Evolutionary conservation across 148 eudicot genomes (phyloP).

Genomic region (Fagopyrum tataricum): DNA sequence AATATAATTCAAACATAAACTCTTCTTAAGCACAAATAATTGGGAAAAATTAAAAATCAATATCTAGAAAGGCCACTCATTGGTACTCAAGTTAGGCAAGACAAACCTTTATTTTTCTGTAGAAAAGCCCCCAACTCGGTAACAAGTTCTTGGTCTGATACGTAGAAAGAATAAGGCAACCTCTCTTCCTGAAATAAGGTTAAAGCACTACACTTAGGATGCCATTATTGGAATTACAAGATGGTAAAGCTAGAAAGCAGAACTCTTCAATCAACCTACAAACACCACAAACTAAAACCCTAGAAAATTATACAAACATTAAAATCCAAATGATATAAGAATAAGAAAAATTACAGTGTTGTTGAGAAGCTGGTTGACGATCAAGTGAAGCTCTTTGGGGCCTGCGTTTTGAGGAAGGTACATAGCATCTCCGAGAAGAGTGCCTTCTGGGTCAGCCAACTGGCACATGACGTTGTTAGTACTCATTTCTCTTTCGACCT

Average conservation of each 20-base stretch:
- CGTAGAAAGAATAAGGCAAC: slow-evolving; percentile 85
- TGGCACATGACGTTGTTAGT: slow-evolving; percentile 73
- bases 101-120: slow-evolving; percentile 72
- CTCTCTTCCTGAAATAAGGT: slow-evolving; percentile 68
- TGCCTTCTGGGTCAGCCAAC: slow-evolving; percentile 76
- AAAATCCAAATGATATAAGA: background rate
- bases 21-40: background rate
- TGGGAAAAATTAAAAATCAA: background rate
- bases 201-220: background rate
- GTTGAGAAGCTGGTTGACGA: slow-evolving; percentile 62
- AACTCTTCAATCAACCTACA: background rate
- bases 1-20: background rate
- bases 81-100: background rate
- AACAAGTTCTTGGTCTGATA: slow-evolving; percentile 77
- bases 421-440: slow-evolving; percentile 47
- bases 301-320: background rate
- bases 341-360: slow-evolving; percentile 29
- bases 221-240: background rate
- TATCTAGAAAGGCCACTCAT: background rate
- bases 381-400: slow-evolving; percentile 79
- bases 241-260: background rate
- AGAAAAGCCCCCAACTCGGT: slow-evolving; percentile 64
- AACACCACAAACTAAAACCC: background rate
- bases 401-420: slow-evolving; percentile 74
- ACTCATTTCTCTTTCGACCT: slow-evolving; percentile 22